These are phyloP conservation scores for Myxozyma mucilagina DNA, from an alignment of 805 yeast genomes.

Conservation along the genomic window DNA sequence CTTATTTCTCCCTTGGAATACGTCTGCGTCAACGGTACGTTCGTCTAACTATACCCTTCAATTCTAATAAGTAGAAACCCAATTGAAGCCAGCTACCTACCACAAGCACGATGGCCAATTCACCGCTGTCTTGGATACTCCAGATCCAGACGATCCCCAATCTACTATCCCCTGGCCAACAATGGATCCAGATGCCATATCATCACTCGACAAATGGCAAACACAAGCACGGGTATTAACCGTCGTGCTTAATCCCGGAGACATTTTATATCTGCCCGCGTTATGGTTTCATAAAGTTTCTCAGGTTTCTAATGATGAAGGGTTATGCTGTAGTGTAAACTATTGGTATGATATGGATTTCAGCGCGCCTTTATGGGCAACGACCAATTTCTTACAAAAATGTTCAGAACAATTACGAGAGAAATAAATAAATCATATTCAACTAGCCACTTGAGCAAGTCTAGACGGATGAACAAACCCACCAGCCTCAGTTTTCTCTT, in stretches of 20 bases:
- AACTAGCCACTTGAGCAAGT: conserved; percentile 49
- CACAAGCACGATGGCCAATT: conserved; percentile 22
- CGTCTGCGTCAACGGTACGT: conserved; percentile 20
- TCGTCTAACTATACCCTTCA: neutral
- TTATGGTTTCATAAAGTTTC: conserved; percentile 46
- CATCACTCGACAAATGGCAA: conserved; percentile 10
- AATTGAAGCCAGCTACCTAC: conserved; percentile 39
- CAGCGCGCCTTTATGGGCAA: conserved; percentile 23
- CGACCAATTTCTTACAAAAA: conserved; percentile 2
- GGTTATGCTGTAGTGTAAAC: conserved; percentile 27
- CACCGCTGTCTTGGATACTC: conserved; percentile 25
- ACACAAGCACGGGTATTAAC: conserved; percentile 12
- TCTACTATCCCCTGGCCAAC: conserved; percentile 26
- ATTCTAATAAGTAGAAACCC: conserved; percentile 31
- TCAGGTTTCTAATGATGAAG: conserved; percentile 24
- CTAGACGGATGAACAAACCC: conserved; percentile 61
- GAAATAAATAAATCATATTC: neutral
- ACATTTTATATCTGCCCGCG: conserved; percentile 43
- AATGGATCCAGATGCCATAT: conserved; percentile 15
- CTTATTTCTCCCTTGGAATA: conserved; percentile 40
- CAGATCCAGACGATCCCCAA: neutral
- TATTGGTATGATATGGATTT: conserved; percentile 32
- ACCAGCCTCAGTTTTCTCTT: conserved; percentile 12
- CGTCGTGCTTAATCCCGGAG: conserved; percentile 42
- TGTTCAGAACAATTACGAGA: neutral